Percentiles rank a stretch among this genome's conserved stretches.
phyloP scores from a whole-genome alignment of 305 asterid species.

The Fraxinus paxiana region DNA sequence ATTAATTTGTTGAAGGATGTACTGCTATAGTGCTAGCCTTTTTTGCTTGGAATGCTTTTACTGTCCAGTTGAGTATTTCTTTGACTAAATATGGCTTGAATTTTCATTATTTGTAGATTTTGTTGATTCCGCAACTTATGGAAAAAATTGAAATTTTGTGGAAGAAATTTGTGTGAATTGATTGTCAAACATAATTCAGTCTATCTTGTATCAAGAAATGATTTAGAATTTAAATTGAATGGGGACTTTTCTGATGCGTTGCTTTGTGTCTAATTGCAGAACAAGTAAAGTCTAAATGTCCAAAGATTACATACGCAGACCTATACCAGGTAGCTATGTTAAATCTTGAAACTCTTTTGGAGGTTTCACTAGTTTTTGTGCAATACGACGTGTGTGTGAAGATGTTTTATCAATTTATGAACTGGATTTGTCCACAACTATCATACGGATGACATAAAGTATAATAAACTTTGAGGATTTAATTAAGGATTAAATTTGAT shows the following conservation, averaged over 20 bases:
- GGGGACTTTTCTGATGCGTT: slow-evolving; percentile 4
- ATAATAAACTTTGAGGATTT: neutral
- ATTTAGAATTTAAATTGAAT: neutral
- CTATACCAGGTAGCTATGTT: slow-evolving; percentile 65
- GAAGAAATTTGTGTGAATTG: neutral
- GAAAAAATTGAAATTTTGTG: neutral
- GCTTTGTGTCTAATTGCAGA: slow-evolving; percentile 52
- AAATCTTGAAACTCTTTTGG: neutral
- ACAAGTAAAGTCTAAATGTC: slow-evolving; percentile 53
- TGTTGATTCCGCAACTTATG: neutral
- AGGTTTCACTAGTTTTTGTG: neutral
- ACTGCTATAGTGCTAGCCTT: neutral
- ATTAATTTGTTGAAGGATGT: neutral
- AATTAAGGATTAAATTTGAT: neutral
- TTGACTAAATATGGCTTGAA: neutral
- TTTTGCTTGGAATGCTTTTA: neutral
- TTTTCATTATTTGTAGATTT: neutral
- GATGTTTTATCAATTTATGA: neutral
- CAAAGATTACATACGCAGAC: slow-evolving; percentile 74
- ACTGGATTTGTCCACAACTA: slow-evolving; percentile 2
- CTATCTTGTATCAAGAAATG: neutral
- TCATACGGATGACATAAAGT: neutral
- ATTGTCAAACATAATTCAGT: neutral
- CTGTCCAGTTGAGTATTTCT: neutral
- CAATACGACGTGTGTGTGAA: neutral